Percentiles rank a stretch among this genome's conserved stretches.
Evolutionary conservation across 202 grass and related monocot genomes (phyloP).

Genomic region (Schoenoplectus triqueter): DNA sequence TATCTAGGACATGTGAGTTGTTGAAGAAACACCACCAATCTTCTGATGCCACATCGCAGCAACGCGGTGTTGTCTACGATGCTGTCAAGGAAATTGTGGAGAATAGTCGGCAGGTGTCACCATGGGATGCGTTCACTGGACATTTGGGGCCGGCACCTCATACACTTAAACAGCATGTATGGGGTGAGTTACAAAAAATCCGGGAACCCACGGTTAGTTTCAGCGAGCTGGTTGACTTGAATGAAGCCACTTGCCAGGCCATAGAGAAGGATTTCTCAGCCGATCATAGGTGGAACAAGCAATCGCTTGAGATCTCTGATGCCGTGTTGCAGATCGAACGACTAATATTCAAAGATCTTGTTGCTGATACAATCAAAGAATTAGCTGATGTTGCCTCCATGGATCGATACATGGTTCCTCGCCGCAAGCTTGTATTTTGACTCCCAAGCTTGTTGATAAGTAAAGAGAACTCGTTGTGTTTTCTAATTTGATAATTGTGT

Average conservation of each 20-base stretch:
- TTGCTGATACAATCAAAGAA: slow-evolving; percentile 77
- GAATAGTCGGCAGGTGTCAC: slow-evolving; percentile 49
- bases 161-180: slow-evolving; percentile 48
- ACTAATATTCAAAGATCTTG: slow-evolving; percentile 84
- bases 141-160: slow-evolving; percentile 15
- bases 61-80: slow-evolving; percentile 62
- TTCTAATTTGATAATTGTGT: slow-evolving; percentile 20
- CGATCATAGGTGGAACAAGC: slow-evolving; percentile 39
- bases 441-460: not conserved
- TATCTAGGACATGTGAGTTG: slow-evolving; percentile 43
- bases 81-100: slow-evolving; percentile 64
- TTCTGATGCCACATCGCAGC: slow-evolving; percentile 46
- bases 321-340: slow-evolving; percentile 80
- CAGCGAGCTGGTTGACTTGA: slow-evolving; percentile 36
- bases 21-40: slow-evolving; percentile 43
- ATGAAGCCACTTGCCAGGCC: slow-evolving; percentile 54
- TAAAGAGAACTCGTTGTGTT: slow-evolving; percentile 11
- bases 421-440: slow-evolving; percentile 93
- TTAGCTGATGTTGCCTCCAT: slow-evolving; percentile 49
- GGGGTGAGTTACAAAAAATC: slow-evolving; percentile 51
- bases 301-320: slow-evolving; percentile 49
- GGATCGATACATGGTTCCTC: slow-evolving; percentile 37
- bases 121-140: slow-evolving; percentile 60
- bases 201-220: slow-evolving; percentile 40
- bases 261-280: slow-evolving; percentile 61